Percentiles rank a stretch among this genome's conserved stretches.
These are phyloP conservation scores for Pseudonectria foliicola DNA, from an alignment of 2,329 filamentous ascomycete genomes.

Conservation along the genomic window DNA sequence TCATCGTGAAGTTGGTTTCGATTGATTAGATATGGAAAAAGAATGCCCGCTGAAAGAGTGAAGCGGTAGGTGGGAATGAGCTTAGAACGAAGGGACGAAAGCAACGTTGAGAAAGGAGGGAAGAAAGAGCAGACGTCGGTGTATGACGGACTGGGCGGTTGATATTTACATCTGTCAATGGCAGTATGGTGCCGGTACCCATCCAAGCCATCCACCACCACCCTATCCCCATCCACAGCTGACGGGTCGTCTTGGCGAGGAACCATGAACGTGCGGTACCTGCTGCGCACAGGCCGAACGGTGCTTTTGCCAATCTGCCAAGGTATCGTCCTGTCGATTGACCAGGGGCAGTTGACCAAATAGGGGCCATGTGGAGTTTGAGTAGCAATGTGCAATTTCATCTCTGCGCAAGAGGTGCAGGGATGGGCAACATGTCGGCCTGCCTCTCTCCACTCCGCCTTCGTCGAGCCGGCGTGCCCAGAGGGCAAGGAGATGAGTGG, in stretches of 20 bases:
- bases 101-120: constrained; percentile 33
- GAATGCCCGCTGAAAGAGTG: constrained; percentile 86
- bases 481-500: constrained; percentile 10
- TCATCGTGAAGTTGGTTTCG: constrained; percentile 54
- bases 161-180: too few relatives aligned
- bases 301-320: too few relatives aligned
- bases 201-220: too few relatives aligned
- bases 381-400: constrained; percentile 20
- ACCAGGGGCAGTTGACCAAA: constrained; percentile 9
- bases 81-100: constrained; percentile 45
- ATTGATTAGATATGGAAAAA: constrained; percentile 35
- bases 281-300: too few relatives aligned
- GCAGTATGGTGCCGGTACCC: too few relatives aligned
- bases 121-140: constrained; percentile 24
- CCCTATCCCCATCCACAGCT: too few relatives aligned
- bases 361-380: constrained; percentile 22
- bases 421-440: constrained; percentile 1
- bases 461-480: constrained; percentile 3
- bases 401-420: neutral
- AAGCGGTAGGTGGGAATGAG: constrained; percentile 55
- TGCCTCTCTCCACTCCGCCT: constrained; percentile 7
- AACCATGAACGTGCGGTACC: too few relatives aligned
- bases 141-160: too few relatives aligned
- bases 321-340: too few relatives aligned
- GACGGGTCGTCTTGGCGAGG: too few relatives aligned